These are phyloP conservation scores for Pueraria montana DNA, from an alignment of 306 rosid species.

Conservation along the genomic window DNA sequence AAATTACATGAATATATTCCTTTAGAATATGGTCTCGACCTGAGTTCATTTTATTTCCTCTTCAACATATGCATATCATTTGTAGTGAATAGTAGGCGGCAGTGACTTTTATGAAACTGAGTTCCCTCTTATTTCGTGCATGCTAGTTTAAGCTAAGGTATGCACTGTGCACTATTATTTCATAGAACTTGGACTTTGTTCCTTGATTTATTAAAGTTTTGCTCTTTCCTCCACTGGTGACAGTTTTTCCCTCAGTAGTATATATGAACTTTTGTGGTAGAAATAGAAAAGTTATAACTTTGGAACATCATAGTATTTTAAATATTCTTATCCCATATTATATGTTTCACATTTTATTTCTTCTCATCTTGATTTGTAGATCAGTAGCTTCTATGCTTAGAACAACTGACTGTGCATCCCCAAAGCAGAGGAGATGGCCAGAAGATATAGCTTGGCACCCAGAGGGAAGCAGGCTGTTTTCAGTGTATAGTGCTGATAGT, in stretches of 20 bases:
- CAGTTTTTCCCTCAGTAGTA: neutral
- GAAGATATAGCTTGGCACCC: conserved; percentile 97
- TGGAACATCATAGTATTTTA: conserved; percentile 14
- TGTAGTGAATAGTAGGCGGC: neutral
- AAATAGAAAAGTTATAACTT: conserved; percentile 20
- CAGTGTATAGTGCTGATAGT: conserved; percentile 82
- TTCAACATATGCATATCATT: neutral
- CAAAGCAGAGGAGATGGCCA: conserved; percentile 90
- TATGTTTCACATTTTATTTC: conserved; percentile 32
- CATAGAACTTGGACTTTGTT: neutral
- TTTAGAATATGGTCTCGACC: neutral
- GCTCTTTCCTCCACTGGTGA: conserved; percentile 7
- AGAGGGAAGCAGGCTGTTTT: conserved; percentile 71
- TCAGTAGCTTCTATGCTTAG: conserved; percentile 76
- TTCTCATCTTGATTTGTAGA: conserved; percentile 55
- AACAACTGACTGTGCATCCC: conserved; percentile 70
- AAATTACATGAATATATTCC: neutral
- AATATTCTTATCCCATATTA: neutral
- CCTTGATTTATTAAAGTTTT: neutral
- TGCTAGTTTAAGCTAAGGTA: neutral
- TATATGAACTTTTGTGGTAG: neutral
- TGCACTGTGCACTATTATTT: neutral
- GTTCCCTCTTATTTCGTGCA: neutral
- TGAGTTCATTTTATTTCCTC: neutral
- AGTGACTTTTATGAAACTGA: neutral